These are phyloP conservation scores for Pseudevernia furfuracea DNA, from an alignment of 495 filamentous ascomycete genomes.

Conservation along the genomic window DNA sequence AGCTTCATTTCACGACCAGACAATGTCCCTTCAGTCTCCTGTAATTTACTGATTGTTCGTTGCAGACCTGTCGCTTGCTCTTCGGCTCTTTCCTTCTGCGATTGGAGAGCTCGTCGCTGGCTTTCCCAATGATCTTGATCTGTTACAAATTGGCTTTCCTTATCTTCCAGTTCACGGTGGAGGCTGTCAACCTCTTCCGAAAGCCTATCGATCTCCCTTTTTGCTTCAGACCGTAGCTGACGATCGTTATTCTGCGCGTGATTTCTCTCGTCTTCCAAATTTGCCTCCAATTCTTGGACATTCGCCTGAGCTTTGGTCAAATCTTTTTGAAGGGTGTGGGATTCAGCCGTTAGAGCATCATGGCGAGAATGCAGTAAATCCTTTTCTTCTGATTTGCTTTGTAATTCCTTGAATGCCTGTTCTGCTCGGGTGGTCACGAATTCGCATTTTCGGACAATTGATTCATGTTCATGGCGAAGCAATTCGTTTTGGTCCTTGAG, in stretches of 20 bases:
- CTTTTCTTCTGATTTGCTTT: constrained; percentile 57
- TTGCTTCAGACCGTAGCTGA: constrained; percentile 50
- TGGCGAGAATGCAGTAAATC: constrained; percentile 62
- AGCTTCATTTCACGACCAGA: constrained; percentile 58
- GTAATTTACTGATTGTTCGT: constrained; percentile 64
- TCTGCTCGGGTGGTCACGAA: constrained; percentile 43
- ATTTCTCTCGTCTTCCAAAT: constrained; percentile 51
- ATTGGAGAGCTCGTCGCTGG: constrained; percentile 54
- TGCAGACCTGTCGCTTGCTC: constrained; percentile 63
- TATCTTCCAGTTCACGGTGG: constrained; percentile 64
- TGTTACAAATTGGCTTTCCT: constrained; percentile 60
- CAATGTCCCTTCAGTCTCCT: constrained; percentile 55
- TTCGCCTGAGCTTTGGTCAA: constrained; percentile 47
- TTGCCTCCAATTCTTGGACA: constrained; percentile 50
- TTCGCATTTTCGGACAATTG: constrained; percentile 31
- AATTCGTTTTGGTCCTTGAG: constrained; percentile 40
- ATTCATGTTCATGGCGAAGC: constrained; percentile 35
- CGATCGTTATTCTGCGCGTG: constrained; percentile 51
- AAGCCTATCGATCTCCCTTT: constrained; percentile 54
- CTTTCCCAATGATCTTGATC: constrained; percentile 66
- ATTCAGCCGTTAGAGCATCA: constrained; percentile 61
- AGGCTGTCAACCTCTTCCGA: constrained; percentile 62
- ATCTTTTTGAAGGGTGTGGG: constrained; percentile 56
- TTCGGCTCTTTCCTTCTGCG: constrained; percentile 59
- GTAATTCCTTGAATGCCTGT: constrained; percentile 46